Evolutionary conservation across 2,329 filamentous ascomycete species (phyloP).

Genomic region (Neopestalotiopsis rosae): DNA sequence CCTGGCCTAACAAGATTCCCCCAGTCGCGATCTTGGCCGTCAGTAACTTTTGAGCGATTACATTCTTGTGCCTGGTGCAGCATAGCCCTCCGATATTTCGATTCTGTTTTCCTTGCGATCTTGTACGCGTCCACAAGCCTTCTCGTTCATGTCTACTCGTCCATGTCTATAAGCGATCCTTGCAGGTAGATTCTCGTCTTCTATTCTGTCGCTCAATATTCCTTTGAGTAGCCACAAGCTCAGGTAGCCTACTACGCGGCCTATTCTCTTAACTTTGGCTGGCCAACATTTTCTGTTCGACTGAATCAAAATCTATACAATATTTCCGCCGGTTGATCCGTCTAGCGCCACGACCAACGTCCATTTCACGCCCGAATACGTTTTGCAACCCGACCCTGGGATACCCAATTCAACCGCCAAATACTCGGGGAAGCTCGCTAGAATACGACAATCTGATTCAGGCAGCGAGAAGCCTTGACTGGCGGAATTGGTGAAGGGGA

Average conservation of each 20-base stretch:
- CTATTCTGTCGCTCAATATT: conserved; percentile 7
- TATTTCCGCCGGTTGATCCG: not conserved
- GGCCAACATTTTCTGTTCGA: not conserved
- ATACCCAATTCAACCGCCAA: not conserved
- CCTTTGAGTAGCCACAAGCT: not conserved
- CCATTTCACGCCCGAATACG: not conserved
- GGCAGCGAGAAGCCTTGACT: too few relatives aligned
- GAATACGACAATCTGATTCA: too few relatives aligned
- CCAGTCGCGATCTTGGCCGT: not conserved
- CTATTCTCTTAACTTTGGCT: not conserved
- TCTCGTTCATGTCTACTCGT: not conserved
- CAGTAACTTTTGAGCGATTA: not conserved
- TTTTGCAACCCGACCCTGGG: not conserved
- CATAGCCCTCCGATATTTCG: not conserved
- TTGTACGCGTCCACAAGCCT: not conserved
- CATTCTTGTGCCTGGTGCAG: not conserved
- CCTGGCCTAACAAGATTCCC: not conserved
- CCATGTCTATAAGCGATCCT: not conserved
- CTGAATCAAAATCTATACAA: not conserved
- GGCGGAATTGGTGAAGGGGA: too few relatives aligned
- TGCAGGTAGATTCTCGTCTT: not conserved
- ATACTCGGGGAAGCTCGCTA: not conserved
- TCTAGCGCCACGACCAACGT: not conserved
- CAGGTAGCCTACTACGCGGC: conserved; percentile 1
- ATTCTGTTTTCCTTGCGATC: not conserved